phyloP scores from a whole-genome alignment of 2,329 filamentous ascomycete genomes.

The Berkeleyomyces rouxiae region DNA sequence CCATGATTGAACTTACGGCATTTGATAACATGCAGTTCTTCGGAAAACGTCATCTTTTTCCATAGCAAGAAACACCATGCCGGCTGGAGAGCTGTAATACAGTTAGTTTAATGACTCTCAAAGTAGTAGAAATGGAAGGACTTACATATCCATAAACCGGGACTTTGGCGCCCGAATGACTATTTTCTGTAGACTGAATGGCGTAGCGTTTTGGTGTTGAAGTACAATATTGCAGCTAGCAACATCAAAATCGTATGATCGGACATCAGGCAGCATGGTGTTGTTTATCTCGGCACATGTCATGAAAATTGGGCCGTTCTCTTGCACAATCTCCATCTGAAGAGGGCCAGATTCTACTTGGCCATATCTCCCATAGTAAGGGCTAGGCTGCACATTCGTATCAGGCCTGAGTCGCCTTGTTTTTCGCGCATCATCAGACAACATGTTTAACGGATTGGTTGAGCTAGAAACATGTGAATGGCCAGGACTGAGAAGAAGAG shows the following conservation, averaged over 20 bases:
- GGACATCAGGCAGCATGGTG: constrained; percentile 63
- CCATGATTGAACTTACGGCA: constrained; percentile 36
- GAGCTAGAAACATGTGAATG: background rate
- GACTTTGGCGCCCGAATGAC: constrained; percentile 61
- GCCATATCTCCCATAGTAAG: constrained; percentile 72
- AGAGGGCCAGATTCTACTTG: constrained; percentile 71
- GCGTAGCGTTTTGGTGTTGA: constrained; percentile 60
- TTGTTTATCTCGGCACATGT: constrained; percentile 56
- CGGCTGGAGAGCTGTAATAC: constrained; percentile 28
- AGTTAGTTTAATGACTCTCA: background rate
- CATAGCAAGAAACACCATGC: constrained; percentile 86
- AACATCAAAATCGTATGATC: constrained; percentile 82
- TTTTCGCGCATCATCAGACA: constrained; percentile 33
- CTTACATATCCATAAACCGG: background rate
- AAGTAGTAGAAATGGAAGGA: background rate
- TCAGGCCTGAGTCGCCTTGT: constrained; percentile 57
- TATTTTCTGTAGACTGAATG: constrained; percentile 71
- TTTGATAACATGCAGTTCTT: constrained; percentile 58
- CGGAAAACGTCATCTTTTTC: constrained; percentile 56
- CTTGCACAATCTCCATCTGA: constrained; percentile 53
- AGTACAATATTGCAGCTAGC: constrained; percentile 76
- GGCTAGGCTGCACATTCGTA: constrained; percentile 30
- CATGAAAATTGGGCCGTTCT: constrained; percentile 42
- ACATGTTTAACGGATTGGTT: constrained; percentile 15
- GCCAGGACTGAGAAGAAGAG: background rate